phyloP scores from a whole-genome alignment of 2,329 filamentous ascomycete species.

The Microdochium paspali region DNA sequence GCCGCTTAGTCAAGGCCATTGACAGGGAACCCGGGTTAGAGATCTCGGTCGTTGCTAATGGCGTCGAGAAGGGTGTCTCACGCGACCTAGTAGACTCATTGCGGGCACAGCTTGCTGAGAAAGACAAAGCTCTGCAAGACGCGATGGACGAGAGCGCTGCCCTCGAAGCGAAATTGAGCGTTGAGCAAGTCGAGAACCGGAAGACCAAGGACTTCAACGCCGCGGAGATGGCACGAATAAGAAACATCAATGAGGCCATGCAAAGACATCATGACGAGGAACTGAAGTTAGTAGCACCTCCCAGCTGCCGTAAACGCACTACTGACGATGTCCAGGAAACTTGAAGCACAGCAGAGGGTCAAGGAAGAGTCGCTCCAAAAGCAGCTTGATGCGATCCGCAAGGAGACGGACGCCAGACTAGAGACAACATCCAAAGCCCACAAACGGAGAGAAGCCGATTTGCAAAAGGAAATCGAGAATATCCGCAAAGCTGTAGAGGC shows the following conservation, averaged over 20 bases:
- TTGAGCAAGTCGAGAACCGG: constrained; percentile 65
- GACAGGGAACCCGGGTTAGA: constrained; percentile 87
- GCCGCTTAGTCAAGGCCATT: constrained; percentile 71
- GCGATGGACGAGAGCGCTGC: constrained; percentile 33
- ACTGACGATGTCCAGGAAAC: constrained; percentile 20
- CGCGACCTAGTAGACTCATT: constrained; percentile 84
- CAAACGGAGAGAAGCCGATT: constrained; percentile 24
- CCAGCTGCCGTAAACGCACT: background rate
- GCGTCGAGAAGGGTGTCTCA: constrained; percentile 83
- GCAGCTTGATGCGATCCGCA: constrained; percentile 12
- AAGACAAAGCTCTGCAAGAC: constrained; percentile 42
- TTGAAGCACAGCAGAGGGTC: constrained; percentile 35
- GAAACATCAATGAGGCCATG: constrained; percentile 59
- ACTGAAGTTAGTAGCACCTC: constrained; percentile 33
- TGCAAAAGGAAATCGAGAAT: constrained; percentile 9
- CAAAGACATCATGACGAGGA: constrained; percentile 63
- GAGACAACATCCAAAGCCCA: constrained; percentile 22
- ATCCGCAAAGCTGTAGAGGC: constrained; percentile 11
- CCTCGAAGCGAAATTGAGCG: constrained; percentile 48
- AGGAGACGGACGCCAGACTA: constrained; percentile 11
- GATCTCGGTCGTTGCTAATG: constrained; percentile 69
- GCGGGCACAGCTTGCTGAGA: constrained; percentile 66
- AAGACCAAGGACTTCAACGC: constrained; percentile 50
- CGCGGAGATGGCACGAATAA: constrained; percentile 46
- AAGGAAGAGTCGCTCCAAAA: constrained; percentile 29